These are phyloP conservation scores for Penicillium coprophilum DNA, from an alignment of 495 filamentous ascomycete genomes.

Conservation along the genomic window DNA sequence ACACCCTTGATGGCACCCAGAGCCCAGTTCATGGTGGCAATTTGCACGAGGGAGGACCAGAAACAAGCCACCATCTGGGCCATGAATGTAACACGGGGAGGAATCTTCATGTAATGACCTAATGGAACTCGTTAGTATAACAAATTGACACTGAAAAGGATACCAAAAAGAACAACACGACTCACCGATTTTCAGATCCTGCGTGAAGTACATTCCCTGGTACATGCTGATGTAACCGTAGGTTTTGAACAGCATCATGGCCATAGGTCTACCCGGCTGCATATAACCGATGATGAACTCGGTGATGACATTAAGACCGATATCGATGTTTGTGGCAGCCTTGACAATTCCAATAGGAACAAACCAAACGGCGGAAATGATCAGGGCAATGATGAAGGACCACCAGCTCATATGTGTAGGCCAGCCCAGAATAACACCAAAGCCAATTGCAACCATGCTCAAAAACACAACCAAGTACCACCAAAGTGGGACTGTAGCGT, in stretches of 20 bases:
- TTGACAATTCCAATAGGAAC: constrained; percentile 55
- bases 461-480: constrained; percentile 58
- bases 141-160: background rate
- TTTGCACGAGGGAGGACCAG: constrained; percentile 60
- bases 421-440: constrained; percentile 54
- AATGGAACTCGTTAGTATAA: background rate
- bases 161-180: background rate
- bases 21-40: constrained; percentile 61
- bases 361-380: constrained; percentile 51
- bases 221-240: constrained; percentile 59
- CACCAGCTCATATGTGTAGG: constrained; percentile 52
- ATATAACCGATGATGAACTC: constrained; percentile 67
- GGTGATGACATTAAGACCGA: constrained; percentile 59
- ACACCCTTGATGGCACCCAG: constrained; percentile 54
- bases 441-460: constrained; percentile 49
- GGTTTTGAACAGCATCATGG: constrained; percentile 67
- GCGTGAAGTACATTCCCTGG: constrained; percentile 54
- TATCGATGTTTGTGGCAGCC: constrained; percentile 53
- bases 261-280: constrained; percentile 58
- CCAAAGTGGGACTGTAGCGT: constrained; percentile 59
- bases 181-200: constrained; percentile 52
- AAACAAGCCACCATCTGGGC: constrained; percentile 56
- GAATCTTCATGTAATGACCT: constrained; percentile 69
- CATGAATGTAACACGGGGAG: constrained; percentile 57
- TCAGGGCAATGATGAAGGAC: constrained; percentile 53